phyloP scores from a whole-genome alignment of 2,329 filamentous ascomycete genomes.

The Stachybotrys elegans region DNA sequence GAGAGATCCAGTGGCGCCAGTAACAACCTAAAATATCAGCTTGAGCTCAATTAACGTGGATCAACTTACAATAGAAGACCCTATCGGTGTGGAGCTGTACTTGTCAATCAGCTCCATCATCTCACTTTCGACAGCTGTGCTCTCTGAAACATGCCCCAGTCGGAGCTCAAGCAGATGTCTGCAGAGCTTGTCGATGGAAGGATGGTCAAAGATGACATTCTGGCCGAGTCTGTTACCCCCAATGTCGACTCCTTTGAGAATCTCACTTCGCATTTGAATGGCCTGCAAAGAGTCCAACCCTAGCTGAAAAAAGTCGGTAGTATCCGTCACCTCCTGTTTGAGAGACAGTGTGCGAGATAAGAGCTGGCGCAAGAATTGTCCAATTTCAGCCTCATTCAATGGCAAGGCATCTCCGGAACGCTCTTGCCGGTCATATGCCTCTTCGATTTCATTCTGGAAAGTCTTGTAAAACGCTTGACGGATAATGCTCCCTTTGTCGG shows the following conservation, averaged over 20 bases:
- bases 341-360: constrained; percentile 18
- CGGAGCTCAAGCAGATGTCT: constrained; percentile 37
- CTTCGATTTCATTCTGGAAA: constrained; percentile 39
- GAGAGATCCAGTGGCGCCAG: constrained; percentile 60
- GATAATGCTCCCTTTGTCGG: constrained; percentile 49
- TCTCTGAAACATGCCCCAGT: constrained; percentile 24
- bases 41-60: no score
- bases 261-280: constrained; percentile 45
- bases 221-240: constrained; percentile 39
- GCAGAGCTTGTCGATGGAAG: constrained; percentile 41
- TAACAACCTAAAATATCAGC: constrained; percentile 40
- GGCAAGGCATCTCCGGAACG: constrained; percentile 12
- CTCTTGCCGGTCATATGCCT: constrained; percentile 26
- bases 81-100: constrained; percentile 9
- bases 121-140: constrained; percentile 21
- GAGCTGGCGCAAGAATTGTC: constrained; percentile 25
- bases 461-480: constrained; percentile 40
- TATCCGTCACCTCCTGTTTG: constrained; percentile 21
- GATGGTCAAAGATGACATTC: constrained; percentile 55
- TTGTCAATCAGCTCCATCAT: constrained; percentile 17
- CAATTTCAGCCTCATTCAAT: constrained; percentile 18
- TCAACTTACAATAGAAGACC: constrained; percentile 13
- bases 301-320: constrained; percentile 52
- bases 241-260: constrained; percentile 45
- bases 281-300: constrained; percentile 56